These are phyloP conservation scores for Hypoxylon sp. DNA, from an alignment of 2,329 filamentous ascomycete species.

Conservation along the genomic window DNA sequence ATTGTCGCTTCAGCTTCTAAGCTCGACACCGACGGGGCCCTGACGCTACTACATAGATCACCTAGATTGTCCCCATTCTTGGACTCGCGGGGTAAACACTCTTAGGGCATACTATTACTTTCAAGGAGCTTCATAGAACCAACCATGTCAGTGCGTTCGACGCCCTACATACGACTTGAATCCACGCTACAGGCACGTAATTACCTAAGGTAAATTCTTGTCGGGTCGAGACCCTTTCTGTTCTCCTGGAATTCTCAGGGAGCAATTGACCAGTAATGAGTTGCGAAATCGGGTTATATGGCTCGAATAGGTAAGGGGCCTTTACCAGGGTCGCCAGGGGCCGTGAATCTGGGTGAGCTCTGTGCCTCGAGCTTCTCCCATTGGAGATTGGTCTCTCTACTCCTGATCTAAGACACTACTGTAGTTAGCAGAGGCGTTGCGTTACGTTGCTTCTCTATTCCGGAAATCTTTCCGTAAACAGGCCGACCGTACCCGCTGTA, in stretches of 20 bases:
- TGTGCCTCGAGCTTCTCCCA: neutral
- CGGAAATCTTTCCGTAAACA: neutral
- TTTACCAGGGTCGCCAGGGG: slow-evolving; percentile 3
- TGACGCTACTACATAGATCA: neutral
- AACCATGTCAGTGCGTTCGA: slow-evolving; percentile 10
- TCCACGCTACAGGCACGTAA: neutral
- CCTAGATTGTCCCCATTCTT: neutral
- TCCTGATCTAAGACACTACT: slow-evolving; percentile 10
- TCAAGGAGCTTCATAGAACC: slow-evolving; percentile 8
- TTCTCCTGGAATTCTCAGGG: slow-evolving; percentile 12
- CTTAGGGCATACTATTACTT: neutral
- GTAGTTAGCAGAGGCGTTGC: neutral
- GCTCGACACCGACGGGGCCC: neutral
- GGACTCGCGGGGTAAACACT: slow-evolving; percentile 10
- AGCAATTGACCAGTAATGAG: slow-evolving; percentile 21
- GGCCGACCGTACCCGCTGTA: neutral
- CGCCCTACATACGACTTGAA: slow-evolving; percentile 1
- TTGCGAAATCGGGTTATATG: neutral
- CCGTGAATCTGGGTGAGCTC: slow-evolving; percentile 5
- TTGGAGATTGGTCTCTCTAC: neutral
- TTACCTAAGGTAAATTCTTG: neutral
- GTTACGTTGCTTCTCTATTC: neutral
- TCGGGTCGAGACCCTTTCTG: slow-evolving; percentile 12
- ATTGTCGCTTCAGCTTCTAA: neutral
- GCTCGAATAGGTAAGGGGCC: slow-evolving; percentile 39